These are phyloP conservation scores for Fusarium xylarioides DNA, from an alignment of 2,329 filamentous ascomycete species.

Conservation along the genomic window DNA sequence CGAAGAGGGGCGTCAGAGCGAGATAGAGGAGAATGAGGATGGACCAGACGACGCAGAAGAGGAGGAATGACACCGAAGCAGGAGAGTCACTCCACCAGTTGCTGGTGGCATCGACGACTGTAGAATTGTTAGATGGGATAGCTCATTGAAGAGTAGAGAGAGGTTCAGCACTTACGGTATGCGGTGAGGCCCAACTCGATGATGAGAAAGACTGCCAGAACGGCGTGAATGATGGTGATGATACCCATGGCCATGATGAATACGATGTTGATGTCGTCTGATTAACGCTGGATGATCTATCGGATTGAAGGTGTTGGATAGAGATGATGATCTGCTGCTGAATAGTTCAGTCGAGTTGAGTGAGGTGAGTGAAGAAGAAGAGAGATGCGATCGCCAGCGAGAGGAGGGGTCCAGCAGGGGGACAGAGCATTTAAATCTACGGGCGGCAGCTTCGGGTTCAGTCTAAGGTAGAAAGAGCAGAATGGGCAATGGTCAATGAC, in stretches of 20 bases:
- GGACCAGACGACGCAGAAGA: conserved; percentile 83
- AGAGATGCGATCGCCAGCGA: background rate
- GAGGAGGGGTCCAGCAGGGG: conserved; percentile 10
- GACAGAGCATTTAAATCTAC: conserved; percentile 32
- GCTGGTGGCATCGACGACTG: conserved; percentile 42
- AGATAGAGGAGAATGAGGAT: conserved; percentile 77
- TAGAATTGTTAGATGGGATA: conserved; percentile 2
- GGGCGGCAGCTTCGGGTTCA: conserved; percentile 19
- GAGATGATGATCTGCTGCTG: background rate
- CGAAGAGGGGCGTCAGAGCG: conserved; percentile 70
- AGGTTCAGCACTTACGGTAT: conserved; percentile 66
- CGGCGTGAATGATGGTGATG: conserved; percentile 70
- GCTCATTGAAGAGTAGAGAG: background rate
- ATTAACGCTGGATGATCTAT: background rate
- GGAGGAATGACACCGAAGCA: conserved; percentile 64
- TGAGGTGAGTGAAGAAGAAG: background rate
- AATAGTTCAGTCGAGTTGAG: background rate
- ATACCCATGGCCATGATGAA: conserved; percentile 62
- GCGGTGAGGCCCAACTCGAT: conserved; percentile 79
- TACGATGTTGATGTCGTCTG: background rate
- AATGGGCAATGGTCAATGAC: conserved; percentile 1
- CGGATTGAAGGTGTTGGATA: background rate
- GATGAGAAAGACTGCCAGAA: conserved; percentile 74
- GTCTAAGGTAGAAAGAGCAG: background rate
- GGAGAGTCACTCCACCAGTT: background rate